phyloP scores from a whole-genome alignment of 495 filamentous ascomycete species.

The Tuber melanosporum region DNA sequence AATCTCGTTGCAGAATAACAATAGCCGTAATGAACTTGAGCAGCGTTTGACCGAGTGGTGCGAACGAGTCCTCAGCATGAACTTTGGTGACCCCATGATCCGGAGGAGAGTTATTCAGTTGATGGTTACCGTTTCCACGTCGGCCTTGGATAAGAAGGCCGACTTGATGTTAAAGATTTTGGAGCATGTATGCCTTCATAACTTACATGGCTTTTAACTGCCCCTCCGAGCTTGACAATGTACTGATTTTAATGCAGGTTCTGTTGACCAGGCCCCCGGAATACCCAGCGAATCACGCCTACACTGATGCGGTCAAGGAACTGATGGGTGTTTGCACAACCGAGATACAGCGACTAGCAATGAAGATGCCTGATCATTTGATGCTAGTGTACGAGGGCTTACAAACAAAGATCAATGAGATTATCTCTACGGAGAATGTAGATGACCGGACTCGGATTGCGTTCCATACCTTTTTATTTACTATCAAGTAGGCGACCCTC shows the following conservation, averaged over 20 bases:
- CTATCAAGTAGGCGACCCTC: constrained; percentile 63
- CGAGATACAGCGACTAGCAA: constrained; percentile 80
- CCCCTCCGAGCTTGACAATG: neutral
- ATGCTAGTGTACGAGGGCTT: constrained; percentile 81
- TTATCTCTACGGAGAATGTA: constrained; percentile 62
- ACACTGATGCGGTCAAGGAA: constrained; percentile 86
- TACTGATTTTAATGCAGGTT: constrained; percentile 46
- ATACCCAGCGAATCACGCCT: constrained; percentile 59
- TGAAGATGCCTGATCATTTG: constrained; percentile 83
- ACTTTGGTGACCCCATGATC: constrained; percentile 82
- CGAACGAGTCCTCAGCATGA: constrained; percentile 61
- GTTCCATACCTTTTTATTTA: constrained; percentile 76
- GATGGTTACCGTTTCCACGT: constrained; percentile 76
- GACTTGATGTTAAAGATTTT: constrained; percentile 78
- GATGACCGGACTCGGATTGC: constrained; percentile 55
- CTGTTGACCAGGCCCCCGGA: constrained; percentile 70
- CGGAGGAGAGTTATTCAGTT: constrained; percentile 76
- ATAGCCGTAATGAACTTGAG: constrained; percentile 57
- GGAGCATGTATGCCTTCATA: constrained; percentile 52
- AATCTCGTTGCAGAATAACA: constrained; percentile 47
- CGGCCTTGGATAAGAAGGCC: constrained; percentile 67
- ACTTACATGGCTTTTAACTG: neutral
- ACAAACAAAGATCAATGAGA: constrained; percentile 72
- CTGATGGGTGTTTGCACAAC: constrained; percentile 73
- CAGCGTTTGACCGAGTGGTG: constrained; percentile 74